Evolutionary conservation across 148 eudicot genomes (phyloP).

Genomic region (Chenopodium berlandieri): DNA sequence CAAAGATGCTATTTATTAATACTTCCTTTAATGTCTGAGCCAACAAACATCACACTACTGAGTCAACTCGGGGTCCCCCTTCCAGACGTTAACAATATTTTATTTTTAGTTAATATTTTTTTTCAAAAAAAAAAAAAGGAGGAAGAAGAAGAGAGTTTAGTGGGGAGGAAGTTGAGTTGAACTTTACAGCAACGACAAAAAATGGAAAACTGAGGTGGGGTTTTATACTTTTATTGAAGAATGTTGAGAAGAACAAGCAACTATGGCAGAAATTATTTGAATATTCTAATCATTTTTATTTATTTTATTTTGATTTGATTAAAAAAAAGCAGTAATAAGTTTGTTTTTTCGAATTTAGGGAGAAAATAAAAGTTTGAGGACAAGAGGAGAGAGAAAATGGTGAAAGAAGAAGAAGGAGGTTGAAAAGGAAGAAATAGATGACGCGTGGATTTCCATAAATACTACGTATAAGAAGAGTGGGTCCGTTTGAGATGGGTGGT

Average conservation of each 20-base stretch:
- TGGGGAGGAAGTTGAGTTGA: neutral
- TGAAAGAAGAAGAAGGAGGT: neutral
- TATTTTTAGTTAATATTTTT: no score
- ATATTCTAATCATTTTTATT: no score
- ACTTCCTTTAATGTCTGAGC: neutral
- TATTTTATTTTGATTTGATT: no score
- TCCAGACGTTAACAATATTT: neutral
- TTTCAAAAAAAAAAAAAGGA: neutral
- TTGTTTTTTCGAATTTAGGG: no score
- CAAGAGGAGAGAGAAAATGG: neutral
- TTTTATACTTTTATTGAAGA: no score
- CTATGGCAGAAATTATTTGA: no score
- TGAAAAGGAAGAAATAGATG: neutral
- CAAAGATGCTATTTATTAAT: neutral
- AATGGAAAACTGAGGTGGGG: no score
- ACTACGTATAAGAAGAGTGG: no score
- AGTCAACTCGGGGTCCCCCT: slow-evolving; percentile 21
- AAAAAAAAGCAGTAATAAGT: no score
- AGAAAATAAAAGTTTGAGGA: neutral
- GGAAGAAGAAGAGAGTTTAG: neutral
- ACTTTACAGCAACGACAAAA: neutral
- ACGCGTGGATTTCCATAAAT: neutral
- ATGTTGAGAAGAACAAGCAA: no score
- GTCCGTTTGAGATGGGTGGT: no score
- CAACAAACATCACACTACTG: slow-evolving; percentile 24